A percentile compares a stretch with the other conserved stretches of the same genome.
These are phyloP conservation scores for Cytospora piceicola DNA, from an alignment of 2,329 filamentous ascomycete species.

Conservation along the genomic window DNA sequence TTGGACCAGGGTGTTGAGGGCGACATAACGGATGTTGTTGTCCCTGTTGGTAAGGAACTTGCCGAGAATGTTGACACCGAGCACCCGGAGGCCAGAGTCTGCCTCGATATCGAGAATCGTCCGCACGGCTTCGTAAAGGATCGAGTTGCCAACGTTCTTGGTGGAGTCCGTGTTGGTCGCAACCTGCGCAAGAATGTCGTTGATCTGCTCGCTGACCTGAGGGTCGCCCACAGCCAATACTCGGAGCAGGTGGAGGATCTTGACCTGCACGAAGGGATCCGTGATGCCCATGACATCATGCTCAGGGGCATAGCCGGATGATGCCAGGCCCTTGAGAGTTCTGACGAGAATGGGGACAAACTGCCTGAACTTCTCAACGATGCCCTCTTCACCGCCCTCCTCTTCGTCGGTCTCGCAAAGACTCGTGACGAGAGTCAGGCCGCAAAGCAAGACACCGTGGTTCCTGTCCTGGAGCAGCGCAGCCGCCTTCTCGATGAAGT, in stretches of 20 bases:
- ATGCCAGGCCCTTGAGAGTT: slow-evolving; percentile 88
- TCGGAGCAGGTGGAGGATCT: slow-evolving; percentile 84
- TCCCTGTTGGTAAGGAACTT: slow-evolving; percentile 98
- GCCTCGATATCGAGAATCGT: slow-evolving; percentile 98
- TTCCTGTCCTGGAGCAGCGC: slow-evolving; percentile 88
- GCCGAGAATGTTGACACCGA: slow-evolving; percentile 97
- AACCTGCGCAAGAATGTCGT: slow-evolving; percentile 96
- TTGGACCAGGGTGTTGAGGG: slow-evolving; percentile 95
- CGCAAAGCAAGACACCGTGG: slow-evolving; percentile 92
- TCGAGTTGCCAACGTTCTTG: slow-evolving; percentile 98
- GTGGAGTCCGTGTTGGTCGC: slow-evolving; percentile 97
- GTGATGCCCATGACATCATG: slow-evolving; percentile 98
- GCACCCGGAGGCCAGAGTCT: slow-evolving; percentile 88
- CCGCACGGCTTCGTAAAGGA: slow-evolving; percentile 93
- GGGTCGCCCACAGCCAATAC: slow-evolving; percentile 86
- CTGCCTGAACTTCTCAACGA: slow-evolving; percentile 88
- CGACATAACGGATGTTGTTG: slow-evolving; percentile 99
- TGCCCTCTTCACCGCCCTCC: slow-evolving; percentile 85
- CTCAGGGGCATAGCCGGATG: slow-evolving; percentile 94
- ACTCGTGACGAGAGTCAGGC: slow-evolving; percentile 86
- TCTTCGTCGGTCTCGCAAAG: slow-evolving; percentile 94
- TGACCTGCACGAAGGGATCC: slow-evolving; percentile 96
- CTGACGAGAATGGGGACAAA: slow-evolving; percentile 85
- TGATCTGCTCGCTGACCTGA: slow-evolving; percentile 93
- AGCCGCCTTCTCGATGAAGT: slow-evolving; percentile 94